Percentiles rank a stretch among this genome's conserved stretches.
Evolutionary conservation across 2,329 filamentous ascomycete species (phyloP).

Genomic region (Bipolaris sorokiniana): DNA sequence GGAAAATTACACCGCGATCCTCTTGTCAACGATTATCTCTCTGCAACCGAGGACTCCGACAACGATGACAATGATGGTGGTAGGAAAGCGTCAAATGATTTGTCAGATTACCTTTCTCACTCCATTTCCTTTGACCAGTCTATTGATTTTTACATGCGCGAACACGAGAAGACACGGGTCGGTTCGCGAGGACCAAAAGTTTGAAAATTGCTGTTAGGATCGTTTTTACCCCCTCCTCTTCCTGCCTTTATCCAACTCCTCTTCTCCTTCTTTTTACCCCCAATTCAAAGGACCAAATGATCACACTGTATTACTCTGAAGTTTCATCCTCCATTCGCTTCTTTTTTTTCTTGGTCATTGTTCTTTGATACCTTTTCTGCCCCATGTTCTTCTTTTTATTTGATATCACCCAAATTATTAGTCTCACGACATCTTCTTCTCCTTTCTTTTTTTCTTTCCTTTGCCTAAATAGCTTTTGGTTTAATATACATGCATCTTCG

Average conservation of each 20-base stretch:
- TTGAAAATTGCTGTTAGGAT: conserved; percentile 4
- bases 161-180: conserved; percentile 8
- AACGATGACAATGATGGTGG: conserved; percentile 2
- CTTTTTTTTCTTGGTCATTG: neutral
- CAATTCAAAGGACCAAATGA: neutral
- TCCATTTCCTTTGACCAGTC: conserved; percentile 20
- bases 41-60: conserved; percentile 9
- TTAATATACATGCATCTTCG: neutral
- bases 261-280: neutral
- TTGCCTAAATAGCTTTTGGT: neutral
- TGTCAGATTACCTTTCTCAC: conserved; percentile 21
- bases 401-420: neutral
- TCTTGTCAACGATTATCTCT: conserved; percentile 10
- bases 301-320: neutral
- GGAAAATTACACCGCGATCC: conserved; percentile 5
- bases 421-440: neutral
- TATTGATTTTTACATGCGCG: conserved; percentile 10
- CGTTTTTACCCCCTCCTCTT: neutral
- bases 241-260: neutral
- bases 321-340: neutral
- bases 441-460: neutral
- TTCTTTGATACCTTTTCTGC: neutral
- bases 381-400: neutral
- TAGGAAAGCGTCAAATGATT: conserved; percentile 9
- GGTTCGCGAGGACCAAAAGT: conserved; percentile 20